Evolutionary conservation across 805 yeast genomes (phyloP).

Genomic region (Metschnikowia gruessii): DNA sequence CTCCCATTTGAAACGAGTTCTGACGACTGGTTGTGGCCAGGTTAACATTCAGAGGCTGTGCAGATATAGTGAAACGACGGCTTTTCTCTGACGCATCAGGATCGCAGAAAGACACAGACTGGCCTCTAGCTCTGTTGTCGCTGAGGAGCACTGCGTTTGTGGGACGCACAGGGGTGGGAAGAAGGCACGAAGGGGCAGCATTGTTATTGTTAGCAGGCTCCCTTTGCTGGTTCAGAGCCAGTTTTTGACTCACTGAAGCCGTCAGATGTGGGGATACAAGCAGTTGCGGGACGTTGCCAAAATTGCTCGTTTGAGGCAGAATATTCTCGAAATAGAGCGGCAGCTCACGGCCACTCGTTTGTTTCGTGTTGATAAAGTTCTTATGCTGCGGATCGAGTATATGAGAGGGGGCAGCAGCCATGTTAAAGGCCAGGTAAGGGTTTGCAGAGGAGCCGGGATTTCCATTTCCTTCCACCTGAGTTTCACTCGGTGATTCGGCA

Average conservation of each 20-base stretch:
- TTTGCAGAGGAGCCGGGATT: neutral
- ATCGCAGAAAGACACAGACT: conserved; percentile 37
- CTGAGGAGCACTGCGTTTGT: conserved; percentile 3
- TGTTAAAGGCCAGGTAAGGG: conserved; percentile 1
- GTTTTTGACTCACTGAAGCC: conserved; percentile 6
- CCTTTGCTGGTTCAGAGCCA: conserved; percentile 9
- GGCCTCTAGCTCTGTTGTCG: conserved; percentile 10
- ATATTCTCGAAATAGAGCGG: conserved; percentile 3
- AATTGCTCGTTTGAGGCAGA: conserved; percentile 8
- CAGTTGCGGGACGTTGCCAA: conserved; percentile 2
- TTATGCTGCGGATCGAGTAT: conserved; percentile 10
- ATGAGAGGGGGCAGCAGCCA: conserved; percentile 9
- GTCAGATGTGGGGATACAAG: conserved; percentile 3
- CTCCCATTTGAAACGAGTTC: conserved; percentile 7
- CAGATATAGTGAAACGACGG: conserved; percentile 42
- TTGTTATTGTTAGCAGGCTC: conserved; percentile 1
- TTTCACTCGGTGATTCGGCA: neutral
- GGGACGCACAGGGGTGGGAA: conserved; percentile 11
- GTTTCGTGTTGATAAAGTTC: neutral
- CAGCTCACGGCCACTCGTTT: conserved; percentile 5
- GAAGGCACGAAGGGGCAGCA: conserved; percentile 10
- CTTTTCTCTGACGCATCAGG: conserved; percentile 34
- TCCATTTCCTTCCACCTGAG: neutral
- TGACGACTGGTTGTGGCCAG: conserved; percentile 14
- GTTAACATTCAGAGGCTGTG: conserved; percentile 40